Evolutionary conservation across 2,329 filamentous ascomycete species (phyloP).

Genomic region (Alternaria sp.): DNA sequence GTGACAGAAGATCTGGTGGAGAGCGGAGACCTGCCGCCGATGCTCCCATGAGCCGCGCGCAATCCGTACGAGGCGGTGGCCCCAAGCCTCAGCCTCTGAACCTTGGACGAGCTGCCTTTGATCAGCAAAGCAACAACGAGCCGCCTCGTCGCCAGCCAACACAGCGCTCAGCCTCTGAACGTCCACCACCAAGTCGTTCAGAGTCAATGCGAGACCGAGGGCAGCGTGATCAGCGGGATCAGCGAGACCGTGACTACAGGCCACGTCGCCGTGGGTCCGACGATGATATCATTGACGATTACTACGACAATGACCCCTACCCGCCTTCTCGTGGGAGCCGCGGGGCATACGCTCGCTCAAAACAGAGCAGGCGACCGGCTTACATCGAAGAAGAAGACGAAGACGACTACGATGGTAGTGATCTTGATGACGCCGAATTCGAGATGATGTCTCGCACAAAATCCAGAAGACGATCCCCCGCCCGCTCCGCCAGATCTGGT

Average conservation of each 20-base stretch:
- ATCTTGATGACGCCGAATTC: constrained; percentile 77
- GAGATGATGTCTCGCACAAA: constrained; percentile 70
- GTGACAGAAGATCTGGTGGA: constrained; percentile 21
- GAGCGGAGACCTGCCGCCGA: constrained; percentile 19
- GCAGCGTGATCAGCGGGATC: constrained; percentile 9
- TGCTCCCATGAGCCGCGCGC: constrained; percentile 53
- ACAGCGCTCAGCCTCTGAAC: constrained; percentile 53
- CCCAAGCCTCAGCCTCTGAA: constrained; percentile 57
- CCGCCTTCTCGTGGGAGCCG: constrained; percentile 38
- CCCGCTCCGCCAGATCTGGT: constrained; percentile 42
- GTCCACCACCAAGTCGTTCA: constrained; percentile 47
- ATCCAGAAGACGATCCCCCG: constrained; percentile 51
- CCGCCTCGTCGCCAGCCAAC: constrained; percentile 46
- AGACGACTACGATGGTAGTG: constrained; percentile 72
- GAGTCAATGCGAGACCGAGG: constrained; percentile 41
- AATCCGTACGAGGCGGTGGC: constrained; percentile 56
- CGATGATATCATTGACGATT: constrained; percentile 61
- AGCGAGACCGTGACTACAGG: constrained; percentile 24
- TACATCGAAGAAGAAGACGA: constrained; percentile 85
- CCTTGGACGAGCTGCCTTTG: constrained; percentile 57
- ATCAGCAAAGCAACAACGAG: constrained; percentile 42
- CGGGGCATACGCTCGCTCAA: constrained; percentile 34
- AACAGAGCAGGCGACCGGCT: constrained; percentile 55
- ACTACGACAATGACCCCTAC: constrained; percentile 72
- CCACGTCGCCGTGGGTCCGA: constrained; percentile 47